These are phyloP conservation scores for Entoloma clypeatum DNA, from an alignment of 1,284 basidiomycete species.

Conservation along the genomic window DNA sequence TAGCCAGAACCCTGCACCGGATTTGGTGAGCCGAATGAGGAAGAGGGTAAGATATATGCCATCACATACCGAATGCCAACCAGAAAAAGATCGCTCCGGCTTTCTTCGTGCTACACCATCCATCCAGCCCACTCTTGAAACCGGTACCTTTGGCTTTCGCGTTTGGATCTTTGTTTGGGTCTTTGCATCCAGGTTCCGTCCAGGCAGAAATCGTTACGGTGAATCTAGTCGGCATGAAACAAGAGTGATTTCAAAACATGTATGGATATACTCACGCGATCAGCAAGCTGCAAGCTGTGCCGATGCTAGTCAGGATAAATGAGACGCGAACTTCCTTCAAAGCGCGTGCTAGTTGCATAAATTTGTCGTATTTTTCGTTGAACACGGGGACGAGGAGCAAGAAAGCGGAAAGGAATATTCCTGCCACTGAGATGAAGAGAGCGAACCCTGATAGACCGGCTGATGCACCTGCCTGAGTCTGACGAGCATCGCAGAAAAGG, in stretches of 20 bases:
- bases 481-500: conserved; percentile 2
- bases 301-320: conserved; percentile 74
- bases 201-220: conserved; percentile 71
- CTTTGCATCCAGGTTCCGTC: conserved; percentile 83
- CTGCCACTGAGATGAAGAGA: conserved; percentile 70
- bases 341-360: conserved; percentile 71
- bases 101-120: conserved; percentile 89
- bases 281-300: conserved; percentile 62
- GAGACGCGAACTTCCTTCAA: conserved; percentile 76
- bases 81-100: conserved; percentile 85
- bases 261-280: conserved; percentile 53
- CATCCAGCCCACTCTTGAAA: conserved; percentile 64
- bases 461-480: conserved; percentile 28
- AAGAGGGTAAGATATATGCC: conserved; percentile 5
- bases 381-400: conserved; percentile 75
- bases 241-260: neutral
- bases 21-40: conserved; percentile 8
- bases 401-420: conserved; percentile 69
- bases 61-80: conserved; percentile 61
- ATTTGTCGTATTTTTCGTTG: conserved; percentile 83
- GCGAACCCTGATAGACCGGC: conserved; percentile 84
- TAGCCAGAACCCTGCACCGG: conserved; percentile 56
- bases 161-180: conserved; percentile 70
- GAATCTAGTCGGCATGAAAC: conserved; percentile 45
- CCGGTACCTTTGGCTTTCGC: conserved; percentile 58